Evolutionary conservation across 2,329 filamentous ascomycete species (phyloP).

Genomic region (Paecilomyces formosus): DNA sequence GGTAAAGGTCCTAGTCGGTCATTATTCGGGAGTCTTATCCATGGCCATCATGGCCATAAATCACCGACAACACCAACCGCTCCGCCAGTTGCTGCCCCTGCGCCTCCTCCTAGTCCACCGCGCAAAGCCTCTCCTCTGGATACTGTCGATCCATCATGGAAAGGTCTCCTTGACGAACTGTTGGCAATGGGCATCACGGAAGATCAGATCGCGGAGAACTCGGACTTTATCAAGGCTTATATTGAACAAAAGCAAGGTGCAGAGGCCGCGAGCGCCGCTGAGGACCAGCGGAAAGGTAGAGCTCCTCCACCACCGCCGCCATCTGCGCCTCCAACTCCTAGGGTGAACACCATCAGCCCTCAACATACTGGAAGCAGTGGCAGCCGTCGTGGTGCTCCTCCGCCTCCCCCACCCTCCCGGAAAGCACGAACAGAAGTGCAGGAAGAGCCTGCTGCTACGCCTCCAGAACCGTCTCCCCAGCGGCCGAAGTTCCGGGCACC

Average conservation of each 20-base stretch:
- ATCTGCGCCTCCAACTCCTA: slow-evolving; percentile 38
- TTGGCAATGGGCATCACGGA: slow-evolving; percentile 60
- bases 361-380: slow-evolving; percentile 52
- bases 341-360: slow-evolving; percentile 46
- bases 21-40: slow-evolving; percentile 42
- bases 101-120: slow-evolving; percentile 20
- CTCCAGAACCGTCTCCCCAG: slow-evolving; percentile 64
- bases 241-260: slow-evolving; percentile 55
- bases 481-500: slow-evolving; percentile 73
- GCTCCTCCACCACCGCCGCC: slow-evolving; percentile 58
- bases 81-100: slow-evolving; percentile 22
- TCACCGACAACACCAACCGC: slow-evolving; percentile 6
- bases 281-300: slow-evolving; percentile 42
- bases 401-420: slow-evolving; percentile 49
- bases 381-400: slow-evolving; percentile 52
- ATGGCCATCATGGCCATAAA: slow-evolving; percentile 32
- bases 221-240: slow-evolving; percentile 61
- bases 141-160: slow-evolving; percentile 54
- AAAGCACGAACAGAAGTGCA: slow-evolving; percentile 37
- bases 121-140: slow-evolving; percentile 46
- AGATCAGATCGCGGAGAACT: slow-evolving; percentile 60
- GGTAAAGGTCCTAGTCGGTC: slow-evolving; percentile 45
- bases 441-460: slow-evolving; percentile 46
- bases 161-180: slow-evolving; percentile 54
- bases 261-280: slow-evolving; percentile 34